Evolutionary conservation across 768 basidiomycete species (phyloP).

Genomic region (Nevesoporus exiguus): DNA sequence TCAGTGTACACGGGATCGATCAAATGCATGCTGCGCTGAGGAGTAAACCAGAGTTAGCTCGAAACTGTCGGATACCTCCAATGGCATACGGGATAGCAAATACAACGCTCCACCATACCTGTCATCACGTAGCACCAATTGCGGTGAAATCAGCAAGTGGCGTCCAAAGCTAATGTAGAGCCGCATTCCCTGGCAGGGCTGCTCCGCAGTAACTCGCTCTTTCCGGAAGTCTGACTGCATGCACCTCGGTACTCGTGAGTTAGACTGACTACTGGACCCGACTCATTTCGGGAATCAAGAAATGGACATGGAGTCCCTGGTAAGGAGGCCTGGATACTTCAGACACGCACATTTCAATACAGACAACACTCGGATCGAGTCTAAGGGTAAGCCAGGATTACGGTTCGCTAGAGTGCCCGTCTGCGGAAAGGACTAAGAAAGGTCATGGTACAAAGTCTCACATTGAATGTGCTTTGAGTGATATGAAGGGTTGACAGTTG

Average conservation of each 20-base stretch:
- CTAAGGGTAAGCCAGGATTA: background rate
- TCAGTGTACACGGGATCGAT: constrained; percentile 1
- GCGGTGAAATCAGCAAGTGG: constrained; percentile 3
- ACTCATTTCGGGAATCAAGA: background rate
- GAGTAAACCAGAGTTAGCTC: background rate
- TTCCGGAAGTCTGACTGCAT: constrained; percentile 3
- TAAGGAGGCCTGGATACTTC: background rate
- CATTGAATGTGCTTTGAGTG: background rate
- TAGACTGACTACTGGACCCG: constrained; percentile 3
- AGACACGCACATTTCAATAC: background rate
- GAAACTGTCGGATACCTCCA: constrained; percentile 1
- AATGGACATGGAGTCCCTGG: background rate
- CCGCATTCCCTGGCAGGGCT: no score
- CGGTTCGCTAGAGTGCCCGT: background rate
- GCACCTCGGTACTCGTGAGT: background rate
- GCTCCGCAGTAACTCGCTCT: background rate
- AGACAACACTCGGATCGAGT: background rate
- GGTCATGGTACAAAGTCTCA: background rate
- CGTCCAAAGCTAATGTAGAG: no score
- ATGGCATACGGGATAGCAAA: background rate
- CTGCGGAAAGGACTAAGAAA: background rate
- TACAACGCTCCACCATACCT: background rate
- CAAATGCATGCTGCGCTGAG: background rate
- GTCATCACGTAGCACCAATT: constrained; percentile 9
- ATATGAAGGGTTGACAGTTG: background rate